These are phyloP conservation scores for Glaciozyma antarctica DNA, from an alignment of 768 basidiomycete species.

Conservation along the genomic window DNA sequence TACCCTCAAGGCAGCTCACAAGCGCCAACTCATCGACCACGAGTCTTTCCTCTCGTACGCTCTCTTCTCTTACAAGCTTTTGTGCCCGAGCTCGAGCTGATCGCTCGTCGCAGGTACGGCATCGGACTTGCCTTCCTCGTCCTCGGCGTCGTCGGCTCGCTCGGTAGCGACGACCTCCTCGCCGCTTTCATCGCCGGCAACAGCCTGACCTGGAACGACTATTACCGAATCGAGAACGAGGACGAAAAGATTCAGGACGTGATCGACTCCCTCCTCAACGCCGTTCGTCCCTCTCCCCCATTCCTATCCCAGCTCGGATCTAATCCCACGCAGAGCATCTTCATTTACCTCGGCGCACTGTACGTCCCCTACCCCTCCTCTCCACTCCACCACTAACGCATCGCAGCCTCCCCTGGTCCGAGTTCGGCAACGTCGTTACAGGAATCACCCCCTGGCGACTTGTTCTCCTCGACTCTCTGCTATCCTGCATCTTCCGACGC, in stretches of 20 bases:
- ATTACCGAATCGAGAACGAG: conserved; percentile 24
- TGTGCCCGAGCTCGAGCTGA: not conserved
- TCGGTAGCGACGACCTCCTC: conserved; percentile 44
- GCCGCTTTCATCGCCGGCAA: conserved; percentile 40
- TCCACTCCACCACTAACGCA: conserved; percentile 28
- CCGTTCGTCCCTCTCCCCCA: not conserved
- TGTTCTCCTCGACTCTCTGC: conserved; percentile 39
- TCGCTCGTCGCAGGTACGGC: conserved; percentile 13
- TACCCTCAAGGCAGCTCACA: conserved; percentile 37
- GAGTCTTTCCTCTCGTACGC: conserved; percentile 40
- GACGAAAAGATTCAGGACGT: conserved; percentile 35
- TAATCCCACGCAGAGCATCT: conserved; percentile 25
- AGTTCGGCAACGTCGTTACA: conserved; percentile 9
- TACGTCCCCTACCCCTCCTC: not conserved
- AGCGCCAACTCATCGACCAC: conserved; percentile 40
- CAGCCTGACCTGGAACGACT: conserved; percentile 26
- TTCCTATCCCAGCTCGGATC: conserved; percentile 4
- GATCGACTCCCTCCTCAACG: conserved; percentile 25
- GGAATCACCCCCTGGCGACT: conserved; percentile 40
- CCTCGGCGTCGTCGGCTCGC: conserved; percentile 38
- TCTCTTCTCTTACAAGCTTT: conserved; percentile 14
- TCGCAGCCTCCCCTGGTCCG: conserved; percentile 37
- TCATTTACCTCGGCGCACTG: conserved; percentile 43
- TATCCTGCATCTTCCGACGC: conserved; percentile 41
- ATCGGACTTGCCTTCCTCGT: conserved; percentile 31